A percentile compares a stretch with the other conserved stretches of the same genome.
These are phyloP conservation scores for Fusarium stilboides DNA, from an alignment of 2,329 filamentous ascomycete species.

Conservation along the genomic window DNA sequence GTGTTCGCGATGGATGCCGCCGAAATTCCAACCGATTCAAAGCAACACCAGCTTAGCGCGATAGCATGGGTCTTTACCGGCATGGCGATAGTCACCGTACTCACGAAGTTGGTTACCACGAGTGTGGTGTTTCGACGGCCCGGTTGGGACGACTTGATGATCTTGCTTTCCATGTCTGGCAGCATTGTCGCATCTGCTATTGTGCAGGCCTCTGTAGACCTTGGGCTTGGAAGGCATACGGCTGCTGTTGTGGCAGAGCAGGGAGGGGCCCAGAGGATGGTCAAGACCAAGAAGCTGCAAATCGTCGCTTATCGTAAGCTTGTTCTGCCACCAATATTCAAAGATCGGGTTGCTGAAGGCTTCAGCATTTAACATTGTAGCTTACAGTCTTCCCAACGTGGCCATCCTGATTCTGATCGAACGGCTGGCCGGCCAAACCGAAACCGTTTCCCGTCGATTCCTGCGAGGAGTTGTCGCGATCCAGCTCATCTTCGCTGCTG, in stretches of 20 bases:
- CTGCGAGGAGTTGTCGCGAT: constrained; percentile 7
- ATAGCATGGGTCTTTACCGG: not conserved
- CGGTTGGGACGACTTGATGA: not conserved
- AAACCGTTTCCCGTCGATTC: not conserved
- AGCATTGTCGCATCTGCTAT: not conserved
- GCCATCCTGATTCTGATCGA: constrained; percentile 33
- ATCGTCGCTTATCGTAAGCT: constrained; percentile 18
- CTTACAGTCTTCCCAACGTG: constrained; percentile 26
- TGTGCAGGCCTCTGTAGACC: not conserved
- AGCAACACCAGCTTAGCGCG: not conserved
- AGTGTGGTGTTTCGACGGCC: not conserved
- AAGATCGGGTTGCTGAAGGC: not conserved
- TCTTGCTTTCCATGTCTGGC: not conserved
- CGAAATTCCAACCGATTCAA: not conserved
- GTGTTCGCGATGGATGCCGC: too few species aligned
- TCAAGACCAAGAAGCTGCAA: constrained; percentile 6
- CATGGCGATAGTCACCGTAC: not conserved
- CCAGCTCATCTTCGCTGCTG: not conserved
- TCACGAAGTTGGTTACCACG: not conserved
- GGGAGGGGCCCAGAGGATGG: not conserved
- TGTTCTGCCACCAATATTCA: accelerated
- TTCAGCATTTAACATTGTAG: constrained; percentile 24
- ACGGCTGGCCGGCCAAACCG: constrained; percentile 18
- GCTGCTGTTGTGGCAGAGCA: not conserved
- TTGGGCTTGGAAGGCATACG: not conserved